phyloP scores from a whole-genome alignment of 768 basidiomycete species.

The Auricularia heimuer region DNA sequence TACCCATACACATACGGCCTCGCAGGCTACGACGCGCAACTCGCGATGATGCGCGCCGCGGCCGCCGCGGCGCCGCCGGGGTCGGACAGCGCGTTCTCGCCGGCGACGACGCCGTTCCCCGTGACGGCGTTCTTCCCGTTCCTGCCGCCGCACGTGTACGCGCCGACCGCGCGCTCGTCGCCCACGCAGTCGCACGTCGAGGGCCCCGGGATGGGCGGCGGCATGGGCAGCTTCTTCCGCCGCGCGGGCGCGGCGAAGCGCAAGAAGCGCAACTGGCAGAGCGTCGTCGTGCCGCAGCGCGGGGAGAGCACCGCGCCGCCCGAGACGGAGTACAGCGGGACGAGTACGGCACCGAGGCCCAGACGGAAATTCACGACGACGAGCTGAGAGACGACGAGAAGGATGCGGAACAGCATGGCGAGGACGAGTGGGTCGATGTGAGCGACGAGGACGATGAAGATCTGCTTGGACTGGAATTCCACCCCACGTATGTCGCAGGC shows the following conservation, averaged over 20 bases:
- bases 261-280: slow-evolving; percentile 11
- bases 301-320: slow-evolving; percentile 30
- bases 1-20: slow-evolving; percentile 60
- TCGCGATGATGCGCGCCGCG: not conserved
- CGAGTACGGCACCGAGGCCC: not conserved
- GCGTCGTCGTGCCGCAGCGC: not conserved
- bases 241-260: slow-evolving; percentile 25
- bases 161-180: not conserved
- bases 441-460: slow-evolving; percentile 10
- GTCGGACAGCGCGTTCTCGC: not conserved
- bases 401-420: not conserved
- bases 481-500: slow-evolving; percentile 59
- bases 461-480: slow-evolving; percentile 63
- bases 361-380: slow-evolving; percentile 50
- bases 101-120: not conserved
- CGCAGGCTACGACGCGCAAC: not conserved
- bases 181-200: not conserved
- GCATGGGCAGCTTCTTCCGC: not conserved
- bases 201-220: not conserved
- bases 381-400: slow-evolving; percentile 32
- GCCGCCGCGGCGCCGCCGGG: not conserved
- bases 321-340: slow-evolving; percentile 1
- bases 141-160: not conserved
- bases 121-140: not conserved
- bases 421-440: slow-evolving; percentile 5